Evolutionary conservation across 2,329 filamentous ascomycete genomes (phyloP).

Genomic region (Arthrobotrys entomopaga): DNA sequence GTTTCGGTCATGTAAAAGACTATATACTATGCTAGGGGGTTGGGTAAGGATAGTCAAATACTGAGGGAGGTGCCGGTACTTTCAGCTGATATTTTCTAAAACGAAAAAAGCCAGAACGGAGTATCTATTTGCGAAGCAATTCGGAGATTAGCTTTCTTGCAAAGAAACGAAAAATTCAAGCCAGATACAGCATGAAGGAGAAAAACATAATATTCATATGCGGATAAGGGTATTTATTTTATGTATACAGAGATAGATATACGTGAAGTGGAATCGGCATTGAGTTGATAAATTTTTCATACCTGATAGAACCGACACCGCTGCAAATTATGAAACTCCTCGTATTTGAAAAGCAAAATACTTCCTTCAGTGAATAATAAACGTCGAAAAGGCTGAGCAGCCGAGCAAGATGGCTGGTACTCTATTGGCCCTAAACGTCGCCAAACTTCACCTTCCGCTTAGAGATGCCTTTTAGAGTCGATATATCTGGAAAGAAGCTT

Average conservation of each 20-base stretch:
- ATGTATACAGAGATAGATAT: too few relatives aligned
- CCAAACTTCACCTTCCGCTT: constrained; percentile 52
- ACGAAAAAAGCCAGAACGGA: constrained; percentile 35
- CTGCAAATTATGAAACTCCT: constrained; percentile 13
- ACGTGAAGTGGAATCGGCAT: neutral
- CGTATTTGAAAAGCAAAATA: constrained; percentile 34
- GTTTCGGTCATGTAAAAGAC: constrained; percentile 28
- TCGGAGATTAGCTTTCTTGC: constrained; percentile 22
- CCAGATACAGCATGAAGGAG: neutral
- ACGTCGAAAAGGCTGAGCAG: constrained; percentile 33
- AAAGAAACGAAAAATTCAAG: neutral
- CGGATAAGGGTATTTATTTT: too few relatives aligned
- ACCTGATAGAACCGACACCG: constrained; percentile 43
- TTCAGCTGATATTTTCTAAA: constrained; percentile 29
- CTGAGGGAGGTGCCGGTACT: constrained; percentile 34
- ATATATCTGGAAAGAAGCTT: constrained; percentile 19
- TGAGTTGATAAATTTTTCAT: constrained; percentile 38
- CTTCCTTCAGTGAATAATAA: constrained; percentile 9
- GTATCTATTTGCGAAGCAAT: constrained; percentile 25
- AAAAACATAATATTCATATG: neutral
- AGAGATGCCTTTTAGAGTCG: constrained; percentile 46
- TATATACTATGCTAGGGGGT: constrained; percentile 4
- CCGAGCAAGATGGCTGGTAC: constrained; percentile 29
- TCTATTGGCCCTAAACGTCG: constrained; percentile 40
- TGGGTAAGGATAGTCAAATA: constrained; percentile 13